Percentiles rank a stretch among this genome's conserved stretches.
phyloP scores from a whole-genome alignment of 352 stramenopile genomes.

The Blastocystis sp. region DNA sequence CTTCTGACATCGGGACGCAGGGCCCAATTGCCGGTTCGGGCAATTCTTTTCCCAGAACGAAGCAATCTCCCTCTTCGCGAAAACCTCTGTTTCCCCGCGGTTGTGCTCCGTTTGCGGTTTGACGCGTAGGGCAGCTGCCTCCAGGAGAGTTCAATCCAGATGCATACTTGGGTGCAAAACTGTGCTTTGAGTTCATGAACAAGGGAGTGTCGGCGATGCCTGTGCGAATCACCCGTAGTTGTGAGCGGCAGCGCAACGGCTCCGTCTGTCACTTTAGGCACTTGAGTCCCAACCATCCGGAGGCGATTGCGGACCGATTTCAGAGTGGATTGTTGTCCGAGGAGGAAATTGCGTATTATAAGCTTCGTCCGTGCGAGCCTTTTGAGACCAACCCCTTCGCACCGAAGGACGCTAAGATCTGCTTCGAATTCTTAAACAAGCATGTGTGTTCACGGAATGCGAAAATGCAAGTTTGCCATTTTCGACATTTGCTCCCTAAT shows the following conservation, averaged over 20 bases:
- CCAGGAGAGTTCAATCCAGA: constrained; percentile 66
- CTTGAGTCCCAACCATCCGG: constrained; percentile 39
- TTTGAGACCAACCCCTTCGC: constrained; percentile 67
- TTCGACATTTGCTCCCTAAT: constrained; percentile 62
- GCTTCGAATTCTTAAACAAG: constrained; percentile 63
- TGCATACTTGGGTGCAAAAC: background rate
- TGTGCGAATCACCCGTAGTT: constrained; percentile 21
- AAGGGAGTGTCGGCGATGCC: background rate
- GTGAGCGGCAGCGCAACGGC: constrained; percentile 9
- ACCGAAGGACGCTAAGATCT: constrained; percentile 53
- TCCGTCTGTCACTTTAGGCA: constrained; percentile 44
- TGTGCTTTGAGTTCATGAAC: constrained; percentile 70
- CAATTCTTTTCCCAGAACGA: no score
- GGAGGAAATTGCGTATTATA: constrained; percentile 36
- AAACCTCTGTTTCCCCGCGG: background rate
- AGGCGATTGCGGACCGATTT: constrained; percentile 64
- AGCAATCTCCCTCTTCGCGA: no score
- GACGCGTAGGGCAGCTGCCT: background rate
- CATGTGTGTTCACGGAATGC: constrained; percentile 26
- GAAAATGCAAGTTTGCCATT: constrained; percentile 44
- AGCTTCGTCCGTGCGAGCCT: constrained; percentile 29
- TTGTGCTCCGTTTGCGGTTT: background rate
- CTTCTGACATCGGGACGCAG: no score
- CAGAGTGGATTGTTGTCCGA: constrained; percentile 4
- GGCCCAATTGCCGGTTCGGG: no score